phyloP scores from a whole-genome alignment of 139 green algal species.

The Haematococcus sp. region DNA sequence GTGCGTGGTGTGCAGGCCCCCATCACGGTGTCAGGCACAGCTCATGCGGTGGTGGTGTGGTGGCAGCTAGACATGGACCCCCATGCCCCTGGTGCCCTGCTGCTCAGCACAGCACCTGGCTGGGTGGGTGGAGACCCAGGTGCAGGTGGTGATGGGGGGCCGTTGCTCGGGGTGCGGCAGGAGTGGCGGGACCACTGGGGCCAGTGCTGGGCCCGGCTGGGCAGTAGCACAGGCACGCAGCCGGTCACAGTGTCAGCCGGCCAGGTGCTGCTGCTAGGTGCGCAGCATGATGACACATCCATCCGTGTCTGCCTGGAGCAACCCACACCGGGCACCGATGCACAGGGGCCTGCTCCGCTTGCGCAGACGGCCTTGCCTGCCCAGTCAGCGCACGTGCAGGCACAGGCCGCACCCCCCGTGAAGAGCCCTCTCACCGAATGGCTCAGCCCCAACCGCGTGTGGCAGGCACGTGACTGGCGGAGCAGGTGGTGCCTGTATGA shows the following conservation, averaged over 20 bases:
- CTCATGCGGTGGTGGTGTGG: slow-evolving; percentile 53
- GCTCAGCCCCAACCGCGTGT: too few species aligned
- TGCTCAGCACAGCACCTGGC: slow-evolving; percentile 34
- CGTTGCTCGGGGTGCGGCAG: slow-evolving; percentile 16
- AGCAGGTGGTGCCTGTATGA: too few species aligned
- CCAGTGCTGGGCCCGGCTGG: slow-evolving; percentile 48
- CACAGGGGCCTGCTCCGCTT: not conserved
- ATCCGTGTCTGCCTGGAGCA: not conserved
- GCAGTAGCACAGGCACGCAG: not conserved
- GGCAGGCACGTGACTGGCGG: too few species aligned
- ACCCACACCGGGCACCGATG: not conserved
- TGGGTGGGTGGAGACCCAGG: slow-evolving; percentile 21
- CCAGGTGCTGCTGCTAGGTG: not conserved
- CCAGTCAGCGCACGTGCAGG: not conserved
- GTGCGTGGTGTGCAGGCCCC: slow-evolving; percentile 22
- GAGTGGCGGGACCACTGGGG: slow-evolving; percentile 62
- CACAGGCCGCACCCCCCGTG: slow-evolving; percentile 5
- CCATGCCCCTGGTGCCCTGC: not conserved
- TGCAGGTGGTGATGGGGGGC: slow-evolving; percentile 9
- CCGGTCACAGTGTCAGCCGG: not conserved
- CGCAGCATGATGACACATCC: slow-evolving; percentile 35
- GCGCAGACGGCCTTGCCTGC: not conserved
- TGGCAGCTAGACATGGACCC: slow-evolving; percentile 49
- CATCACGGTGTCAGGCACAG: slow-evolving; percentile 13
- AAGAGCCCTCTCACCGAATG: too few species aligned